Conservation (phyloP, 2,329 filamentous ascomycete genomes). For the Lasiodiplodia hormozganensis region DNA sequence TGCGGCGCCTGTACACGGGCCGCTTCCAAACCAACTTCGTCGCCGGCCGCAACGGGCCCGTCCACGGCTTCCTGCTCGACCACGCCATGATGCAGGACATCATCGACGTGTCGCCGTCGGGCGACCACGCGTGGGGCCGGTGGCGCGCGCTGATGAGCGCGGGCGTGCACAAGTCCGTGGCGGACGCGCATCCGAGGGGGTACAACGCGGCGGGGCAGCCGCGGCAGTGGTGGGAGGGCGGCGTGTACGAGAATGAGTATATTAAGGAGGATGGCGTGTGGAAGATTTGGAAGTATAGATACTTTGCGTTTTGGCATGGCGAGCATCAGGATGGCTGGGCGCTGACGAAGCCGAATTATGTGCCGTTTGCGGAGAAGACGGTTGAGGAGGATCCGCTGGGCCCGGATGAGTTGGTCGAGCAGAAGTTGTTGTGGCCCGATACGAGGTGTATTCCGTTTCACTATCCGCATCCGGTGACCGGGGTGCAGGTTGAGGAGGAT, state of each 20-base stretch:
- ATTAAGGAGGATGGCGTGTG: slow-evolving; percentile 63
- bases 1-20: slow-evolving; percentile 60
- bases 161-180: slow-evolving; percentile 60
- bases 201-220: slow-evolving; percentile 40
- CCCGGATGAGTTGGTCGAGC: slow-evolving; percentile 61
- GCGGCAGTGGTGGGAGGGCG: slow-evolving; percentile 64
- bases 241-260: slow-evolving; percentile 66
- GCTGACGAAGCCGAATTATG: slow-evolving; percentile 60
- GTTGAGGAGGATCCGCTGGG: slow-evolving; percentile 60
- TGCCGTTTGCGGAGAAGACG: slow-evolving; percentile 57
- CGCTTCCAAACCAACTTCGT: slow-evolving; percentile 61
- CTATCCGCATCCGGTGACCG: slow-evolving; percentile 60
- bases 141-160: slow-evolving; percentile 64
- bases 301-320: slow-evolving; percentile 65
- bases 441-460: slow-evolving; percentile 63
- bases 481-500: slow-evolving; percentile 52
- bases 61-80: slow-evolving; percentile 63
- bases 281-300: slow-evolving; percentile 62
- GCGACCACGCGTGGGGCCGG: slow-evolving; percentile 58
- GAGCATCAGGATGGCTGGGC: slow-evolving; percentile 62
- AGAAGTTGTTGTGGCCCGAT: slow-evolving; percentile 64
- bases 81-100: slow-evolving; percentile 66
- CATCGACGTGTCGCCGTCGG: slow-evolving; percentile 56
- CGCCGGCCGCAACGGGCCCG: slow-evolving; percentile 61
- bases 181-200: slow-evolving; percentile 59